Percentiles rank a stretch among this genome's conserved stretches.
Evolutionary conservation across 176 grass and related monocot species (phyloP).

Genomic region (Aegilops umbellulata): DNA sequence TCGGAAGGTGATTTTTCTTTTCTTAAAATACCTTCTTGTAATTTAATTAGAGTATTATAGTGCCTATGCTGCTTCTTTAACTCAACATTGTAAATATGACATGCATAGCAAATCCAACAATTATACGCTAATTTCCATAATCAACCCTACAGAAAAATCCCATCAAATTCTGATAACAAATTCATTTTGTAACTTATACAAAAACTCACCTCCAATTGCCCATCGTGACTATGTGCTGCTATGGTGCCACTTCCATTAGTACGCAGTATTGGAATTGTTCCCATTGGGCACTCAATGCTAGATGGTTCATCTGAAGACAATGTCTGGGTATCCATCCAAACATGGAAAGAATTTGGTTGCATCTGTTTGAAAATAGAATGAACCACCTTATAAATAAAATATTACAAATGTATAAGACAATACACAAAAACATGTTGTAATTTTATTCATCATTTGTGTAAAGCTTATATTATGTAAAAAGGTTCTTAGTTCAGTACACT

Average conservation of each 20-base stretch:
- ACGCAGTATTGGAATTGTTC: slow-evolving; percentile 15
- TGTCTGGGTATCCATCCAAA: not conserved
- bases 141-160: not conserved
- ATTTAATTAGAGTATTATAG: not conserved
- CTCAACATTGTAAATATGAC: not conserved
- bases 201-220: slow-evolving; percentile 1
- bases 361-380: not conserved
- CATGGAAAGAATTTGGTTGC: slow-evolving; percentile 1
- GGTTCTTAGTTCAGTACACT: not conserved
- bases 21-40: not conserved
- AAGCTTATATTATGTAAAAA: not conserved
- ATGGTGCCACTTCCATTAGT: not conserved
- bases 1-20: not conserved
- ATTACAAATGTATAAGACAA: not conserved
- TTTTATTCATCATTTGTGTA: not conserved
- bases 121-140: too few relatives aligned
- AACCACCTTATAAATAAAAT: not conserved
- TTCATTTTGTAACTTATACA: not conserved
- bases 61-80: not conserved
- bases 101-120: not conserved
- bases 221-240: not conserved
- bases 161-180: not conserved
- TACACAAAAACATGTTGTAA: not conserved
- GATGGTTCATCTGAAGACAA: not conserved
- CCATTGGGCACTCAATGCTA: not conserved